These are phyloP conservation scores for Rhodotorula graminis DNA, from an alignment of 768 basidiomycete species.

Conservation along the genomic window DNA sequence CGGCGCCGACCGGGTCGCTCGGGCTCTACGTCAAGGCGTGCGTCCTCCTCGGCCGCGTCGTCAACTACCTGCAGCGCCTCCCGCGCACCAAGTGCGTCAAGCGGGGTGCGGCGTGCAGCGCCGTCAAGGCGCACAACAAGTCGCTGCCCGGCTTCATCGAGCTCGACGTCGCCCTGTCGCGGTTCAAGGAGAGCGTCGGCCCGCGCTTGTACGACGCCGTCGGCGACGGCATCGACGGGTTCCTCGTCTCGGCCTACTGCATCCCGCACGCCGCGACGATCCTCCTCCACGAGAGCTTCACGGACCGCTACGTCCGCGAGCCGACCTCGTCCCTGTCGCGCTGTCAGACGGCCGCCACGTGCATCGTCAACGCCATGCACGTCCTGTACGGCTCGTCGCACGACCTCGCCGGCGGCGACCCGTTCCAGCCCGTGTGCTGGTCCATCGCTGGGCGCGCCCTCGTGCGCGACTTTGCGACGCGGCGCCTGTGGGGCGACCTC, in stretches of 20 bases:
- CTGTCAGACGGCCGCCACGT: constrained; percentile 28
- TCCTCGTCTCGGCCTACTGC: constrained; percentile 27
- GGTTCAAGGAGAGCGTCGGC: constrained; percentile 26
- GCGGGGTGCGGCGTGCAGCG: not conserved
- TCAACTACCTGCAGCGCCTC: constrained; percentile 33
- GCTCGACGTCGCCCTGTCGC: constrained; percentile 28
- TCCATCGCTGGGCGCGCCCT: constrained; percentile 27
- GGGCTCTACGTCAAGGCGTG: constrained; percentile 35
- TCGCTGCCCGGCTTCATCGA: constrained; percentile 19
- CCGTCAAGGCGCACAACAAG: constrained; percentile 11
- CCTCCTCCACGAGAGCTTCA: constrained; percentile 34
- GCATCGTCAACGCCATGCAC: constrained; percentile 33
- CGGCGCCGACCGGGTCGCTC: constrained; percentile 28
- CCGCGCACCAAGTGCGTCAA: constrained; percentile 9
- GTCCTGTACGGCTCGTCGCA: constrained; percentile 21
- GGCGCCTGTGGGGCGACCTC: constrained; percentile 17
- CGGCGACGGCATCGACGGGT: constrained; percentile 24
- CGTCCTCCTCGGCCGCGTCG: constrained; percentile 33
- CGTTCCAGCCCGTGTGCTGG: constrained; percentile 35
- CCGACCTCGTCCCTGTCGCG: constrained; percentile 23
- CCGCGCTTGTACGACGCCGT: constrained; percentile 13
- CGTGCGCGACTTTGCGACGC: constrained; percentile 31
- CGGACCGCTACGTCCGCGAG: constrained; percentile 21
- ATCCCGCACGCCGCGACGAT: constrained; percentile 37
- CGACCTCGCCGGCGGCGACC: constrained; percentile 32